Percentiles rank a stretch among this genome's conserved stretches.
These are phyloP conservation scores for Leccinum olivaceoglutinosum DNA, from an alignment of 1,284 basidiomycete species.

Conservation along the genomic window DNA sequence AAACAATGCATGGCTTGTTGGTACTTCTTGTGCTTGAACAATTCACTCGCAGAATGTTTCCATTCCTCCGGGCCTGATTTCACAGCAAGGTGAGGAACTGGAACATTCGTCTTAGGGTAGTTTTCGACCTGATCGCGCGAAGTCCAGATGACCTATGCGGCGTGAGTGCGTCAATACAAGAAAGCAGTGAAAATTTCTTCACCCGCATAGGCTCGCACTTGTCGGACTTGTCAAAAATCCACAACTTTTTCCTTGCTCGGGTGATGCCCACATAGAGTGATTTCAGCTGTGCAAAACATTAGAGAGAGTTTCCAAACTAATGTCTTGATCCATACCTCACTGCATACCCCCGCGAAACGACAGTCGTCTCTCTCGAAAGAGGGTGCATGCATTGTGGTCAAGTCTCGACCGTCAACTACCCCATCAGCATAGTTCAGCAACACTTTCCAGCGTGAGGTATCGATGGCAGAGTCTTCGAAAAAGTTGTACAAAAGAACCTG, in stretches of 20 bases:
- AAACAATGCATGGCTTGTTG: slow-evolving; percentile 59
- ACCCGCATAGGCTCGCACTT: slow-evolving; percentile 58
- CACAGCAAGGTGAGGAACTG: slow-evolving; percentile 45
- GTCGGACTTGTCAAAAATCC: slow-evolving; percentile 59
- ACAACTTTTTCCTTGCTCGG: slow-evolving; percentile 59
- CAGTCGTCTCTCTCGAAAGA: slow-evolving; percentile 41
- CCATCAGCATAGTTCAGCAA: slow-evolving; percentile 43
- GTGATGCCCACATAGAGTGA: slow-evolving; percentile 68
- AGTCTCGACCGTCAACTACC: slow-evolving; percentile 8
- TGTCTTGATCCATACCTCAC: slow-evolving; percentile 39
- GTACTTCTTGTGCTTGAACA: slow-evolving; percentile 55
- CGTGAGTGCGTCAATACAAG: not conserved
- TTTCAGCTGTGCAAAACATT: slow-evolving; percentile 43
- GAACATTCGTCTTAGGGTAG: slow-evolving; percentile 39
- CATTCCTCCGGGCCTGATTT: slow-evolving; percentile 50
- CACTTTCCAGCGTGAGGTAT: slow-evolving; percentile 52
- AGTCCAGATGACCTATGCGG: slow-evolving; percentile 46
- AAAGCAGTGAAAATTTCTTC: slow-evolving; percentile 9
- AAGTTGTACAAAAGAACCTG: slow-evolving; percentile 71
- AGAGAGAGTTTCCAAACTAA: not conserved
- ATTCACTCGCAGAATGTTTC: slow-evolving; percentile 42
- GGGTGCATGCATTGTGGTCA: slow-evolving; percentile 33
- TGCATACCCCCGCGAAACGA: slow-evolving; percentile 56
- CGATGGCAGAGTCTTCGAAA: slow-evolving; percentile 57
- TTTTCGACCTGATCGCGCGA: slow-evolving; percentile 38